Conservation (phyloP, 371 early-diverging fungal species). For the Mortierella sp. region DNA sequence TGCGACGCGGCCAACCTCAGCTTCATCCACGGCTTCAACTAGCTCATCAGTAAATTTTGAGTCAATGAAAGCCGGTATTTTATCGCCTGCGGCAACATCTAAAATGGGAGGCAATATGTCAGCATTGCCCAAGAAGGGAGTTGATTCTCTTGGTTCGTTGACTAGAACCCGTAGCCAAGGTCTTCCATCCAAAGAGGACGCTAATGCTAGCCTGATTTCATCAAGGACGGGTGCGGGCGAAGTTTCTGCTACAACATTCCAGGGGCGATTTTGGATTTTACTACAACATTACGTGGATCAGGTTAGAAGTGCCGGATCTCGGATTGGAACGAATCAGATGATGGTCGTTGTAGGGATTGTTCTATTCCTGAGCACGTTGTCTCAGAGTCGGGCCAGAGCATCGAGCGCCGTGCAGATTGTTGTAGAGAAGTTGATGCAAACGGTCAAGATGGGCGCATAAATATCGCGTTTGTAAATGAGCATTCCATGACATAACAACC, state of each 20-base stretch:
- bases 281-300: conserved; percentile 33
- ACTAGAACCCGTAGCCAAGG: too few relatives aligned
- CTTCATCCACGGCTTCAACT: conserved; percentile 4
- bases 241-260: conserved; percentile 3
- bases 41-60: not conserved
- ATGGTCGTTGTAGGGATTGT: conserved; percentile 39
- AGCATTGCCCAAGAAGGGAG: too few relatives aligned
- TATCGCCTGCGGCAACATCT: too few relatives aligned
- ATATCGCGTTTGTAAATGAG: conserved; percentile 27
- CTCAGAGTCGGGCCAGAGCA: conserved; percentile 28
- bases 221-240: conserved; percentile 1
- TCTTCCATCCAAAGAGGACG: too few relatives aligned
- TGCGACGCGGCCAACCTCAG: not conserved
- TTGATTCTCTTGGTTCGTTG: too few relatives aligned
- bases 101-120: too few relatives aligned
- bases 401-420: conserved; percentile 19
- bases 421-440: conserved; percentile 40
- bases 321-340: conserved; percentile 41
- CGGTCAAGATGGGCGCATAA: conserved; percentile 52
- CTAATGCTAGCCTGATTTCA: too few relatives aligned
- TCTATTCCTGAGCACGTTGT: conserved; percentile 30
- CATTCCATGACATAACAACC: not conserved
- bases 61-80: too few relatives aligned
- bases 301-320: conserved; percentile 12
- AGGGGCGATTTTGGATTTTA: conserved; percentile 25